Conservation (phyloP, 2,329 filamentous ascomycete species). For the Leptographium radiaticola region DNA sequence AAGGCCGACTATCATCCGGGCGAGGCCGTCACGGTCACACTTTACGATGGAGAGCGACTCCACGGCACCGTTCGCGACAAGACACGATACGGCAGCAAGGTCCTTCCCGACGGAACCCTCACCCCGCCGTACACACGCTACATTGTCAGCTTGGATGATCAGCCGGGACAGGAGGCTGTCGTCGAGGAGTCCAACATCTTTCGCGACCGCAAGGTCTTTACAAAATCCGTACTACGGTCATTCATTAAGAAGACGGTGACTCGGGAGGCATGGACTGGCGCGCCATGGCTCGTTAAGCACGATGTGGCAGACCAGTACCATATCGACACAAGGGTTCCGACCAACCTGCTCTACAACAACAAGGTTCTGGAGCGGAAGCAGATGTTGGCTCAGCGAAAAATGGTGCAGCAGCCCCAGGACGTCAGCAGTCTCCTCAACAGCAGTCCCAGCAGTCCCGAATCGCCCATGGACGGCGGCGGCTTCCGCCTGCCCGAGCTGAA, state of each 20-base stretch:
- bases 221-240: constrained; percentile 82
- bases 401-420: constrained; percentile 29
- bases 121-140: constrained; percentile 66
- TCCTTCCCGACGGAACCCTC: constrained; percentile 54
- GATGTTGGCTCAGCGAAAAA: constrained; percentile 51
- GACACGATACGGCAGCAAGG: constrained; percentile 54
- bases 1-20: constrained; percentile 85
- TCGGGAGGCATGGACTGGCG: constrained; percentile 86
- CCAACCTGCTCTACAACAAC: constrained; percentile 68
- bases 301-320: constrained; percentile 69
- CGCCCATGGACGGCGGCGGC: constrained; percentile 24
- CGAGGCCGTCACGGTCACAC: constrained; percentile 64
- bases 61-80: constrained; percentile 76
- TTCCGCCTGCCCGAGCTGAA: constrained; percentile 59
- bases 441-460: constrained; percentile 18
- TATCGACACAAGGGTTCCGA: constrained; percentile 76
- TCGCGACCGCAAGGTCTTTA: constrained; percentile 83
- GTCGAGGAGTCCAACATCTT: constrained; percentile 71
- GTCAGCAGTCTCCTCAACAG: constrained; percentile 27
- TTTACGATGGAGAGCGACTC: constrained; percentile 54
- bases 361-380: constrained; percentile 68
- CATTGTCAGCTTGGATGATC: constrained; percentile 60
- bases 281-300: constrained; percentile 87
- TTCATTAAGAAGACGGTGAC: constrained; percentile 95
- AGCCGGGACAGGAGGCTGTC: constrained; percentile 58